Percentiles rank a stretch among this genome's conserved stretches.
Conservation (phyloP, 1,284 basidiomycete genomes). For the Malassezia dermatis region DNA sequence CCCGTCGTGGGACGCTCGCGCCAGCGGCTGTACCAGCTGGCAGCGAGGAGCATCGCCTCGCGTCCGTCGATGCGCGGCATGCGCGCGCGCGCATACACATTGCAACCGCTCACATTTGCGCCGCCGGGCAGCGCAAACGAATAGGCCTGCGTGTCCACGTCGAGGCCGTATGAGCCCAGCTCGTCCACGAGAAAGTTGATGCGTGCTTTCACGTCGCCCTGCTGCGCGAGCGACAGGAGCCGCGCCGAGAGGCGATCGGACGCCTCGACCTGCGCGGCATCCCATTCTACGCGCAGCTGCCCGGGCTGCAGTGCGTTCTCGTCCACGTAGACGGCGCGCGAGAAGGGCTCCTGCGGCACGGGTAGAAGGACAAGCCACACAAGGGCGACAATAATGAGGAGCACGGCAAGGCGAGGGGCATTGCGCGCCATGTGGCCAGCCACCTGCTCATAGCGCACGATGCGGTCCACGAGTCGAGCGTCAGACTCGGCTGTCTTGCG, state of each 20-base stretch:
- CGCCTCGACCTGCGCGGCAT: constrained; percentile 29
- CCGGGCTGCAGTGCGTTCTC: constrained; percentile 46
- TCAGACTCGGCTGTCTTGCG: neutral
- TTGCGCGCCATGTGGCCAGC: neutral
- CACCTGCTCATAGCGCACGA: neutral
- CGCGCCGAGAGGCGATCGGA: constrained; percentile 30
- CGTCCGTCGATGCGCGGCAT: constrained; percentile 77
- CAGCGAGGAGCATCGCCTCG: constrained; percentile 57
- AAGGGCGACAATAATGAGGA: constrained; percentile 19
- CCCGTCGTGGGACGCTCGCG: constrained; percentile 11
- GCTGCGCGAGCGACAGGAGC: constrained; percentile 8
- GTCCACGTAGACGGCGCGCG: constrained; percentile 39
- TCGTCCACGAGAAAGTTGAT: constrained; percentile 24
- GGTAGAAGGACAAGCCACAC: constrained; percentile 27
- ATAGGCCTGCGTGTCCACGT: constrained; percentile 19
- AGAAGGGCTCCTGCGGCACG: constrained; percentile 29
- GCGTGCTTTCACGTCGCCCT: constrained; percentile 8
- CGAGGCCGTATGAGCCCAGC: constrained; percentile 29
- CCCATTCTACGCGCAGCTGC: constrained; percentile 29
- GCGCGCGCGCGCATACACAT: constrained; percentile 69
- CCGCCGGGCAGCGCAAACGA: constrained; percentile 11
- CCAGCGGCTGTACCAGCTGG: constrained; percentile 49
- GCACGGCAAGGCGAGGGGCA: neutral
- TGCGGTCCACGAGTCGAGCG: neutral
- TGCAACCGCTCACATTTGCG: constrained; percentile 54